Base-by-base conservation (phyloP, 768 basidiomycete genomes). In the Hericium erinaceus region DNA sequence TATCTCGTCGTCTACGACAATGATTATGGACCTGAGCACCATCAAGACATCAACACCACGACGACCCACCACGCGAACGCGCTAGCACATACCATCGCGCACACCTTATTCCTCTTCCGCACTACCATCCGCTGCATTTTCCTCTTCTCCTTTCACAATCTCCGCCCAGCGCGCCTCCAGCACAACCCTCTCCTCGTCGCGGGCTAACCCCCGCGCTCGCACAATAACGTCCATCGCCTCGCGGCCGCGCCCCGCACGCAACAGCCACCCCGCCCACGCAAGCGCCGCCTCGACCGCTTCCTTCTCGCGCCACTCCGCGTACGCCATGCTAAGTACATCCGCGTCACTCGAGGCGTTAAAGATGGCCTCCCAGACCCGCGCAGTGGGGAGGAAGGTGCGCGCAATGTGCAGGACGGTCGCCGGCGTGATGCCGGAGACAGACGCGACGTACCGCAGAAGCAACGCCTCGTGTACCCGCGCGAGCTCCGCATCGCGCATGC, bases 261-360 rank as follows among this genome's bases (percentile, higher is more conserved):
- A 64, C 33, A 82, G 59, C 80, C 81, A 83, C 55, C 64, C 62
- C 15, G 75, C 79, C 77, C 77, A 82, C 57, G 65, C 70, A 50
- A 73, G 60, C 39, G 70, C 67, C 41, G 80, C 78, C 56, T 67
- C 69, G 48, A 70, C 66, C 16, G 56, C 62, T 33, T 77, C 75
- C 54, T 67, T 58, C 53, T 62, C 62, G 26, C 74, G 70, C 80
- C 81, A 83, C 44, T 66, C 57, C 60, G 74, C 75, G 59, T 75
- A 79, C 41, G 75, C 68, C 62, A 62, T 67, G 57, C 57, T 58
- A 48, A 77, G 66, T 61, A 73, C 68, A 53, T 62, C 60, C 6
- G 18, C 57, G 20, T 16, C 39, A 16, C 56, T 56, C 52, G 67
- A 69, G 56, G 69, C 64, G 50, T 54, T 62, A 60, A 82, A 82